phyloP scores from a whole-genome alignment of 2,329 filamentous ascomycete genomes.

The Aspergillus texensis region DNA sequence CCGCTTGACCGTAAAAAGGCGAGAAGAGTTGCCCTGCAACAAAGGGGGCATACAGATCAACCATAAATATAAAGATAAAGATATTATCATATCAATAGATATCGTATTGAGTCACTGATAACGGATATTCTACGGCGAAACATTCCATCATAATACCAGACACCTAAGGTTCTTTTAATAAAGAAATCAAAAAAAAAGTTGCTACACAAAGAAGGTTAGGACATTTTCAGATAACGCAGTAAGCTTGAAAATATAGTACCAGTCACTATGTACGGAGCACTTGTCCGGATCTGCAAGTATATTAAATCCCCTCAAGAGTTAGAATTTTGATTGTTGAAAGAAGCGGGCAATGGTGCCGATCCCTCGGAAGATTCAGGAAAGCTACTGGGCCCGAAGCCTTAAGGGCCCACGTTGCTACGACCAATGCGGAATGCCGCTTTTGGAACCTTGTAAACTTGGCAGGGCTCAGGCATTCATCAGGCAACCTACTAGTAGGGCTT shows the following conservation, averaged over 20 bases:
- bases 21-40: background rate
- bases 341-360: background rate
- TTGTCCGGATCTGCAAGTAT: constrained; percentile 2
- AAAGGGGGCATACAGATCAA: background rate
- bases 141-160: background rate
- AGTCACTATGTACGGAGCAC: background rate
- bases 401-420: background rate
- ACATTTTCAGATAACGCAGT: background rate
- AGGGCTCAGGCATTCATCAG: background rate
- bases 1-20: background rate
- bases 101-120: background rate
- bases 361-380: constrained; percentile 2
- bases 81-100: background rate
- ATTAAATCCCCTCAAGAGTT: background rate
- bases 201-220: background rate
- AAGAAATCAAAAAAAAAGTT: background rate
- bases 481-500: background rate
- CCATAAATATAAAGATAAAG: background rate
- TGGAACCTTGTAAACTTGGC: background rate
- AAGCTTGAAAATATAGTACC: background rate
- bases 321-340: background rate
- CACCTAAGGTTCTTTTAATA: background rate
- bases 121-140: background rate
- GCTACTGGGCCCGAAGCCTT: background rate
- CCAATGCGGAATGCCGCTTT: background rate